These are phyloP conservation scores for Talaromyces thailandensis DNA, from an alignment of 495 filamentous ascomycete genomes.

Conservation along the genomic window DNA sequence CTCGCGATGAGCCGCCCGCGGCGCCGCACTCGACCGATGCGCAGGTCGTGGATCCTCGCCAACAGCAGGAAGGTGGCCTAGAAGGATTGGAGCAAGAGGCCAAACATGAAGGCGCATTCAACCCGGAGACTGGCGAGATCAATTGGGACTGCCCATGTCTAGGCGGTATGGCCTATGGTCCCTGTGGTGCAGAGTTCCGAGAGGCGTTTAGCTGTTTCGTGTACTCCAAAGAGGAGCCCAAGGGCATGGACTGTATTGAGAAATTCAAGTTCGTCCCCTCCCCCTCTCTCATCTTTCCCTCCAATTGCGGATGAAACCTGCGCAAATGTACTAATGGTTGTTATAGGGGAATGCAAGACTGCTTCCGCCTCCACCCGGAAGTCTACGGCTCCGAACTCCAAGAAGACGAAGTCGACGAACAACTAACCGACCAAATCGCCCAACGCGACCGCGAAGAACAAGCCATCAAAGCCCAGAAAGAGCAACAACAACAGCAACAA, in stretches of 20 bases:
- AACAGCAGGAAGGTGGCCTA: not conserved
- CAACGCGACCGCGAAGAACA: conserved; percentile 9
- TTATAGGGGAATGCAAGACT: conserved; percentile 85
- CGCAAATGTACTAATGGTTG: conserved; percentile 5
- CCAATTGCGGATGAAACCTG: no score
- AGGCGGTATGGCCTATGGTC: conserved; percentile 94
- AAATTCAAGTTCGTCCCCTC: conserved; percentile 74
- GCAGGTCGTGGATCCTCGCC: not conserved
- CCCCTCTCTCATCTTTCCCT: not conserved
- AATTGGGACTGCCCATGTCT: conserved; percentile 99
- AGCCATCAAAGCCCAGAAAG: conserved; percentile 5
- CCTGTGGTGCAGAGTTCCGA: conserved; percentile 91
- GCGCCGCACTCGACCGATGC: conserved; percentile 1
- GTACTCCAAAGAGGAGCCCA: conserved; percentile 87
- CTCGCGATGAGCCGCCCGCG: not conserved
- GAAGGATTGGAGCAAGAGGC: conserved; percentile 74
- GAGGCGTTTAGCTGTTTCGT: conserved; percentile 97
- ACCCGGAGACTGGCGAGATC: conserved; percentile 97
- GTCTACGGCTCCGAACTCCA: conserved; percentile 86
- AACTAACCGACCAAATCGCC: conserved; percentile 9
- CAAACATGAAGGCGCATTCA: conserved; percentile 80
- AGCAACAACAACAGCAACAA: conserved; percentile 2
- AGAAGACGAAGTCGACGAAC: conserved; percentile 57
- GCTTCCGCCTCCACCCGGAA: conserved; percentile 86
- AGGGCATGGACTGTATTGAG: conserved; percentile 97